Evolutionary conservation across 2,329 filamentous ascomycete species (phyloP), one percentile per base, ranked within the genome.

Genomic region (Penicillium sp.): DNA sequence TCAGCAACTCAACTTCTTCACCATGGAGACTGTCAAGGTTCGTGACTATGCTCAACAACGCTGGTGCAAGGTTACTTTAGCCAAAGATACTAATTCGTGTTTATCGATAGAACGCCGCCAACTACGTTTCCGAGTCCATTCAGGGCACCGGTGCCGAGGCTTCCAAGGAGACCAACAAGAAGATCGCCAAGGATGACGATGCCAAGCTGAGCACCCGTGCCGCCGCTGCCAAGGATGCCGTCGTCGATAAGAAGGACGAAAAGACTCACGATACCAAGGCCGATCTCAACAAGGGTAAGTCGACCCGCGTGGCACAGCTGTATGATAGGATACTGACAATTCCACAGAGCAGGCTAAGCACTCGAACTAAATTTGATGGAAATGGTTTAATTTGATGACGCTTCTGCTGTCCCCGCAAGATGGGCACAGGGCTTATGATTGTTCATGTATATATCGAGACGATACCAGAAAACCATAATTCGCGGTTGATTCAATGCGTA

Each of bases 111-210:
- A 82, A 86, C 75, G 80, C 79, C 67, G 83, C 76, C 75, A 86
- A 86, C 81, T 87, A 87, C 81, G 83, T 87, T 74, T 74, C 81
- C 61, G 85, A 87, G 79, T 75, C 77, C 65, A 72, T 84, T 68
- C 79, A 86, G 77, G 75, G 84, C 69, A 76, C 76, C 55, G 68
- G 77, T 57, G 75, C 76, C 55, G 77, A 79, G 60, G 75, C 80
- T 55, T 82, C 78, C 75, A 87, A 88, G 82, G 83, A 87, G 76
- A 76, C 76, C 76, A 87, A 88, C 81, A 87, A 88, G 81, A 68
- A 79, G 60, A 79, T 83, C 60, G 85, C 84, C 71, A 87, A 87
- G 80, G 82, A 83, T 68, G 70, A 62, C 69, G 74, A 84, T 67
- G 77, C 77, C 55, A 58, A 62, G 61, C 5, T 84, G 51, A 68